Percentiles rank a stretch among this genome's conserved stretches.
These are phyloP conservation scores for Verbena officinalis DNA, from an alignment of 257 asterid genomes.

Conservation along the genomic window DNA sequence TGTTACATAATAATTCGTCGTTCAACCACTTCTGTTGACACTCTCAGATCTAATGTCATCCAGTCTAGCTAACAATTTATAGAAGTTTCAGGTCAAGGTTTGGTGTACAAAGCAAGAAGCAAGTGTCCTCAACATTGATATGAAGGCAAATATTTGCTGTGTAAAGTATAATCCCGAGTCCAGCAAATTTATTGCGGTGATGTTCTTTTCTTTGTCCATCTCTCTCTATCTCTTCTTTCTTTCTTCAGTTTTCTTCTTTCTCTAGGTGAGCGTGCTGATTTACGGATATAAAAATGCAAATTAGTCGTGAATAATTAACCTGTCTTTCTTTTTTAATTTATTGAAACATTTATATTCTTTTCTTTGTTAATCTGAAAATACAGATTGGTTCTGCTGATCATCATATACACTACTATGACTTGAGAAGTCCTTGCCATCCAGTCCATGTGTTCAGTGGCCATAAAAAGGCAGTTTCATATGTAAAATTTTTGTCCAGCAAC, in stretches of 20 bases:
- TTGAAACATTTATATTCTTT: background rate
- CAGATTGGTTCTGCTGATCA: slow-evolving; percentile 95
- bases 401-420: slow-evolving; percentile 74
- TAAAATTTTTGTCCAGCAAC: slow-evolving; percentile 65
- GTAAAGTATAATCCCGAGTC: slow-evolving; percentile 86
- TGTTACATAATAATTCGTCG: background rate
- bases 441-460: slow-evolving; percentile 72
- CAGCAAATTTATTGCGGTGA: slow-evolving; percentile 66
- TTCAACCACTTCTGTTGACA: background rate
- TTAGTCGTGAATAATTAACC: background rate
- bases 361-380: slow-evolving; percentile 4
- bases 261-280: background rate
- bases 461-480: slow-evolving; percentile 77
- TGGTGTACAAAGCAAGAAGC: slow-evolving; percentile 85
- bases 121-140: slow-evolving; percentile 71
- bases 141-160: slow-evolving; percentile 82
- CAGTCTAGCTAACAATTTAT: slow-evolving; percentile 17
- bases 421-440: slow-evolving; percentile 67
- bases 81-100: slow-evolving; percentile 60
- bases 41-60: slow-evolving; percentile 1
- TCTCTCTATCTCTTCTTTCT: too few relatives aligned
- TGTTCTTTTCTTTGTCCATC: slow-evolving; percentile 2
- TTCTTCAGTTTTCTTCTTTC: background rate
- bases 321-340: background rate
- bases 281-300: background rate